phyloP scores from a whole-genome alignment of 2,329 filamentous ascomycete genomes.

The Alternaria longipes region DNA sequence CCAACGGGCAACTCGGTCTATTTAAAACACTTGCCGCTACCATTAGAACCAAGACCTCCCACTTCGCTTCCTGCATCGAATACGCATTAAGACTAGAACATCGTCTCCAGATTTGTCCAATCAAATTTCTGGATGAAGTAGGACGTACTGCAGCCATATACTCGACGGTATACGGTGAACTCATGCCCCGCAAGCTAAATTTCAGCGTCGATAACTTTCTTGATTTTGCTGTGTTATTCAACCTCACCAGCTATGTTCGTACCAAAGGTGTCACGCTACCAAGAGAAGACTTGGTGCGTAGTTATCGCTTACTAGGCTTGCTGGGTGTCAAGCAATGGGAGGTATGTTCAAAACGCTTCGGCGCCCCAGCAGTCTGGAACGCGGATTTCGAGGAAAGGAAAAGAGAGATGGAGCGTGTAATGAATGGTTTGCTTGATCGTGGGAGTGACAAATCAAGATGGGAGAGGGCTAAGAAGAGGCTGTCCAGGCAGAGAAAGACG shows the following conservation, averaged over 20 bases:
- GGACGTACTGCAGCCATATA: background rate
- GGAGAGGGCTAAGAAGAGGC: background rate
- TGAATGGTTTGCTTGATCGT: background rate
- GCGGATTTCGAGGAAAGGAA: no score
- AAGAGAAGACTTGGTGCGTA: no score
- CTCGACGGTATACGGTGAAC: no score
- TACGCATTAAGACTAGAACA: background rate
- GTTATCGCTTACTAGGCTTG: no score
- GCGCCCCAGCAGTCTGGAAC: no score
- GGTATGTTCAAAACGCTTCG: no score
- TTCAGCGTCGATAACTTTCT: no score
- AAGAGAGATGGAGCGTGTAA: background rate
- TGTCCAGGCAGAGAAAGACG: background rate
- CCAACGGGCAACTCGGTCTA: slow-evolving; percentile 8
- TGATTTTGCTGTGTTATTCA: no score
- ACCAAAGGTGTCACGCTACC: no score
- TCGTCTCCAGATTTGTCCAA: background rate
- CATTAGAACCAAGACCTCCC: background rate
- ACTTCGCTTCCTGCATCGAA: background rate
- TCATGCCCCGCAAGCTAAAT: no score
- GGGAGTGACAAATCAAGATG: background rate
- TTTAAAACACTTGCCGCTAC: background rate
- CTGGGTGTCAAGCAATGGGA: no score
- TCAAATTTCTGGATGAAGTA: slow-evolving; percentile 1
- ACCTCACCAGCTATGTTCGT: no score